Conservation (phyloP, 768 basidiomycete species). For the Tylopilus felleus region DNA sequence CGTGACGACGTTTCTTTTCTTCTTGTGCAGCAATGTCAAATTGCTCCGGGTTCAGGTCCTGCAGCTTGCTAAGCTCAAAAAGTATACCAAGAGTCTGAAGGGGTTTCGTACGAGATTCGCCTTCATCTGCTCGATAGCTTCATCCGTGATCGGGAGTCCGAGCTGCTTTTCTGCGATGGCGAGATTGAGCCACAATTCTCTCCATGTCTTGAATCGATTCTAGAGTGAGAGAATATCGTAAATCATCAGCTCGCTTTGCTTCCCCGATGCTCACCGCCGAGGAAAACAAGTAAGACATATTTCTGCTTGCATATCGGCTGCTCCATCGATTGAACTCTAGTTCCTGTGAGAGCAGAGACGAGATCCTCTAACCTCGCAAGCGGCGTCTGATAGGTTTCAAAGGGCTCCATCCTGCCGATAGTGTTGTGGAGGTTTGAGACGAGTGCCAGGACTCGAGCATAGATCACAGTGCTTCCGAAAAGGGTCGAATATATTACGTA, state of each 20-base stretch:
- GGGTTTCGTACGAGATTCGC: slow-evolving; percentile 64
- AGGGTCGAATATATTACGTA: neutral
- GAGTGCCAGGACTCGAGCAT: neutral
- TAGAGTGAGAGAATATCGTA: slow-evolving; percentile 29
- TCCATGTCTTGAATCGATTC: slow-evolving; percentile 96
- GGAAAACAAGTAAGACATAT: slow-evolving; percentile 98
- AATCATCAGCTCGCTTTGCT: neutral
- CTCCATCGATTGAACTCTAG: slow-evolving; percentile 2
- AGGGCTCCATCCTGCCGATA: slow-evolving; percentile 48
- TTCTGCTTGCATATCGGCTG: slow-evolving; percentile 98
- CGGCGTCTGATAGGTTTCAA: slow-evolving; percentile 77
- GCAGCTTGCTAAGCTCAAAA: slow-evolving; percentile 10
- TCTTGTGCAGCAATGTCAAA: slow-evolving; percentile 89
- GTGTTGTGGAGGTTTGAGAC: neutral
- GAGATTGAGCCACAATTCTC: slow-evolving; percentile 92
- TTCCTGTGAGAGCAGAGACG: neutral
- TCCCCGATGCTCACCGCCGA: slow-evolving; percentile 57
- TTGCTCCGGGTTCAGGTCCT: slow-evolving; percentile 85
- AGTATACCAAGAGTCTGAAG: neutral
- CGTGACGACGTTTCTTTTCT: slow-evolving; percentile 96
- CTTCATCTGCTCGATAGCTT: slow-evolving; percentile 93
- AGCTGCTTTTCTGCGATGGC: slow-evolving; percentile 96
- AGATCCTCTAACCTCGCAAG: slow-evolving; percentile 60
- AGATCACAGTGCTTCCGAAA: neutral
- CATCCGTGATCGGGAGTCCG: slow-evolving; percentile 83